phyloP scores from a whole-genome alignment of 2,329 filamentous ascomycete genomes.

The Xylariaceae sp. region DNA sequence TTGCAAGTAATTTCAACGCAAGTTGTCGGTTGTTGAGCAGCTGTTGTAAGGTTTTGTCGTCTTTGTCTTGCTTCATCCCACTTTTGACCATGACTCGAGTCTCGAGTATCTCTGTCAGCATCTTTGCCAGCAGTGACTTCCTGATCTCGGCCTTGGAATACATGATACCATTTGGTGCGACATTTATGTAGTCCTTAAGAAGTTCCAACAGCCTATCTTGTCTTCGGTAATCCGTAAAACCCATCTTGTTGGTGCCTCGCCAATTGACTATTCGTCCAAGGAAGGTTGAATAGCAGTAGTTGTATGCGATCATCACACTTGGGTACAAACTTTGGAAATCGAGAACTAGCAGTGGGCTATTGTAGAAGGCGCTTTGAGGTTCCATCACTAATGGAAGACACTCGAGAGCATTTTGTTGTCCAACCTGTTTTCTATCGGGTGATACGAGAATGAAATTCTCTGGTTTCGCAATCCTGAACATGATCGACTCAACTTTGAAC shows the following conservation, averaged over 20 bases:
- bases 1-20: conserved; percentile 93
- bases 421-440: conserved; percentile 87
- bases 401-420: conserved; percentile 88
- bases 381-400: conserved; percentile 97
- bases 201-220: conserved; percentile 72
- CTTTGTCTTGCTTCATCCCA: conserved; percentile 91
- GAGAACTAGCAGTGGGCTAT: conserved; percentile 80
- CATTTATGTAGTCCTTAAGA: conserved; percentile 81
- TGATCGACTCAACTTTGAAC: conserved; percentile 97
- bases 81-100: conserved; percentile 97
- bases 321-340: conserved; percentile 97
- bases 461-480: conserved; percentile 97
- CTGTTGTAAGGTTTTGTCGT: conserved; percentile 80
- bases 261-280: conserved; percentile 81
- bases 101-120: conserved; percentile 93
- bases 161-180: conserved; percentile 95
- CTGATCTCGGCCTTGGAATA: conserved; percentile 82
- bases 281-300: conserved; percentile 98
- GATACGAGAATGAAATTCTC: conserved; percentile 91
- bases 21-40: conserved; percentile 91
- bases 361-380: conserved; percentile 92
- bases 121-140: conserved; percentile 89
- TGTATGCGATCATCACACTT: conserved; percentile 98
- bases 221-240: conserved; percentile 82
- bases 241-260: conserved; percentile 93